phyloP scores from a whole-genome alignment of 176 grass and related monocot genomes.

The Cocos nucifera region DNA sequence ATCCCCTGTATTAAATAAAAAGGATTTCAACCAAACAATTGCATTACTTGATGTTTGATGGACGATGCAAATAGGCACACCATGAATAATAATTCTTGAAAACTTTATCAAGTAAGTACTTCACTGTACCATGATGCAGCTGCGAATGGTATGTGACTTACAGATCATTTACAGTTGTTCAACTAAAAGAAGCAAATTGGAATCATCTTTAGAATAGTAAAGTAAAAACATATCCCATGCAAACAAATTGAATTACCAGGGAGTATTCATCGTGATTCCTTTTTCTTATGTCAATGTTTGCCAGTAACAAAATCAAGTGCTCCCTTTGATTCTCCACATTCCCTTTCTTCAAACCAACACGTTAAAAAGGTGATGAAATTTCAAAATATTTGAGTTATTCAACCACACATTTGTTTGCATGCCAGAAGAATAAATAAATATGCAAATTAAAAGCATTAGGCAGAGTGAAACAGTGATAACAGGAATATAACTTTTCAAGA shows the following conservation, averaged over 20 bases:
- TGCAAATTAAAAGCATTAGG: background rate
- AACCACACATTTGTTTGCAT: background rate
- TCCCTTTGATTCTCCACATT: conserved; percentile 97
- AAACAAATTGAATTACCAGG: conserved; percentile 37
- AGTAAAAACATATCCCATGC: background rate
- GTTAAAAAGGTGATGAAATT: conserved; percentile 17
- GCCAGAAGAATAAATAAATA: background rate
- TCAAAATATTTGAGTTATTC: conserved; percentile 1
- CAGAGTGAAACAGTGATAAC: background rate
- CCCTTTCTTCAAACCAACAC: conserved; percentile 58
- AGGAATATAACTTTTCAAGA: background rate
- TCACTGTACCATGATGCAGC: conserved; percentile 39
- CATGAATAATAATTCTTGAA: conserved; percentile 78
- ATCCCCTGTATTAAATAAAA: background rate
- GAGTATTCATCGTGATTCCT: conserved; percentile 7
- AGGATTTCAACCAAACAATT: conserved; percentile 12
- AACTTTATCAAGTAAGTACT: conserved; percentile 36
- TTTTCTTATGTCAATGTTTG: conserved; percentile 71
- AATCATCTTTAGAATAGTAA: too few relatives aligned
- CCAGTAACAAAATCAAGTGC: conserved; percentile 96
- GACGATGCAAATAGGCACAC: conserved; percentile 73
- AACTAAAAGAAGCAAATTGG: too few relatives aligned
- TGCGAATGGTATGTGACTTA: conserved; percentile 29
- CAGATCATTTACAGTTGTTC: background rate
- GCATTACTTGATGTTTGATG: conserved; percentile 28